Conservation (phyloP, 1,284 basidiomycete species). For the Inonotus obliquus region DNA sequence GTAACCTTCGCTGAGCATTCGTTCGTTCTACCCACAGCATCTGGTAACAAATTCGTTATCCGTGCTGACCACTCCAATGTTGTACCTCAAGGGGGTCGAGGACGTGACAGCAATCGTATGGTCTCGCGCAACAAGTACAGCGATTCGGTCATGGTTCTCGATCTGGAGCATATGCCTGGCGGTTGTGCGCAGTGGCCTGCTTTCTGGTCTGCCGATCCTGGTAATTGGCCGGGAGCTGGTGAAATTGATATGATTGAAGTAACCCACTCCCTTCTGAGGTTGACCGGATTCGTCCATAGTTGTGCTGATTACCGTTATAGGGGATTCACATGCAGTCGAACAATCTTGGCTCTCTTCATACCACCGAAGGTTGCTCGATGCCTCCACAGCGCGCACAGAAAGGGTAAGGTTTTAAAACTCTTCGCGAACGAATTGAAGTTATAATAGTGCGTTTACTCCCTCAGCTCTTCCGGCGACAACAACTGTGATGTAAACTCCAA, state of each 20-base stretch:
- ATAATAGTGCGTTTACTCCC: background rate
- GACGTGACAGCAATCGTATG: conserved; percentile 51
- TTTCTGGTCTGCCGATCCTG: conserved; percentile 54
- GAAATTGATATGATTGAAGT: conserved; percentile 50
- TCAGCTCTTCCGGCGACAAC: conserved; percentile 29
- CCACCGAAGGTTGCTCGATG: conserved; percentile 43
- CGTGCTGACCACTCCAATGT: conserved; percentile 37
- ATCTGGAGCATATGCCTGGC: conserved; percentile 50
- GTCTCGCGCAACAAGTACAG: conserved; percentile 37
- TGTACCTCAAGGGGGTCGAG: conserved; percentile 33
- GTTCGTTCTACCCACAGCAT: conserved; percentile 25
- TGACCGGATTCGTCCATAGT: background rate
- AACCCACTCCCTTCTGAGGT: background rate
- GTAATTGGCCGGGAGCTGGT: conserved; percentile 50
- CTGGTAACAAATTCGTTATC: conserved; percentile 44
- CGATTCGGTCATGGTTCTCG: conserved; percentile 48
- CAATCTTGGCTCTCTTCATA: conserved; percentile 54
- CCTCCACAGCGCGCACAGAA: conserved; percentile 32
- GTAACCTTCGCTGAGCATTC: background rate
- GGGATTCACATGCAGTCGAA: conserved; percentile 39
- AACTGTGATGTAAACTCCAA: conserved; percentile 48
- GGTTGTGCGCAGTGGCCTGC: conserved; percentile 60
- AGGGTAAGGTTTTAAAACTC: conserved; percentile 35
- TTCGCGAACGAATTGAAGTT: background rate
- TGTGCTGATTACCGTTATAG: conserved; percentile 18